Conservation (phyloP, 345 rosid genomes). For the Reutealis trisperma region DNA sequence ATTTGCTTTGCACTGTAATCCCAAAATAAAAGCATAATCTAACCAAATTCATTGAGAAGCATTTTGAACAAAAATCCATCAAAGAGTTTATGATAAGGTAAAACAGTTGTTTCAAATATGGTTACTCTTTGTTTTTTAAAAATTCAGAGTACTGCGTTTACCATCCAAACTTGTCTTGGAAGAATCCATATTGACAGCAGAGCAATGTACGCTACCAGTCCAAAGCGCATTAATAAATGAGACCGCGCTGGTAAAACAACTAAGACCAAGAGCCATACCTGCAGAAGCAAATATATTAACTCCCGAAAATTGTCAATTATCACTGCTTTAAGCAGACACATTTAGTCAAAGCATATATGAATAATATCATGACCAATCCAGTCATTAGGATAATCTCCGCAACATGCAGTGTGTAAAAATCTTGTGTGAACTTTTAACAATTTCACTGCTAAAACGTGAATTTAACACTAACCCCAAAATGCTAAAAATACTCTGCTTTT, state of each 20-base stretch:
- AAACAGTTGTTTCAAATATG: no score
- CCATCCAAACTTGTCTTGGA: slow-evolving; percentile 77
- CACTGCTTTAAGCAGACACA: neutral
- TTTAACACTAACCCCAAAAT: neutral
- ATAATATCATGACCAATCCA: neutral
- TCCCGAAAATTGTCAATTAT: neutral
- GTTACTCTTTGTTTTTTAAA: neutral
- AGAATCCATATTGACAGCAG: slow-evolving; percentile 70
- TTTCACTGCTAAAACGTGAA: neutral
- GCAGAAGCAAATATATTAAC: slow-evolving; percentile 26
- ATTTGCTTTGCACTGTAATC: no score
- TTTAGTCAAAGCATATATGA: neutral
- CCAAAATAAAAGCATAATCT: neutral
- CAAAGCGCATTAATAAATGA: slow-evolving; percentile 69
- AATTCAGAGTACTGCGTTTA: slow-evolving; percentile 27
- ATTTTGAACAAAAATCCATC: neutral
- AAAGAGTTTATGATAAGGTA: neutral
- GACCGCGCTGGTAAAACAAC: slow-evolving; percentile 91
- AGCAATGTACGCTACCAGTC: slow-evolving; percentile 62
- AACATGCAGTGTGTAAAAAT: neutral
- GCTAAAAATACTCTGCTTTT: neutral
- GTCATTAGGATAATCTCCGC: neutral
- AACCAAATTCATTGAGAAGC: neutral
- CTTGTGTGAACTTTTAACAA: neutral
- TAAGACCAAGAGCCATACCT: slow-evolving; percentile 92